Conservation (phyloP, 2,329 filamentous ascomycete genomes). For the Neofusicoccum parvum region DNA sequence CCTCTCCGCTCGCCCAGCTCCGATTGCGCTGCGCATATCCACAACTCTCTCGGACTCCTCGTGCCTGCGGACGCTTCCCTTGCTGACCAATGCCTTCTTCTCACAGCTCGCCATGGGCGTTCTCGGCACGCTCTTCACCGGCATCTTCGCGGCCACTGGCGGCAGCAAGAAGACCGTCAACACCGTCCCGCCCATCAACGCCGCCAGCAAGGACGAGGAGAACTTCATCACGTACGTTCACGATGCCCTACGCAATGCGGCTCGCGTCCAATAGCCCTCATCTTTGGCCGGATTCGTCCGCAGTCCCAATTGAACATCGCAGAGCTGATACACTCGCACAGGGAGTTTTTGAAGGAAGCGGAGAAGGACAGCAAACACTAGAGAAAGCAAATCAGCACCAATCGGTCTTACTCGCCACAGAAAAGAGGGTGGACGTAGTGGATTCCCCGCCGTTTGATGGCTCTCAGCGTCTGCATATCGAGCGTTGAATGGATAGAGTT, state of each 20-base stretch:
- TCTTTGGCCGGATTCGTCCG: too few species aligned
- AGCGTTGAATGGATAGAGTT: constrained; percentile 14
- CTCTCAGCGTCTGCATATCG: constrained; percentile 11
- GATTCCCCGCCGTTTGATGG: constrained; percentile 3
- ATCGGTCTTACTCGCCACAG: background rate
- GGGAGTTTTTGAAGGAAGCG: constrained; percentile 43
- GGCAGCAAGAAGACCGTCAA: constrained; percentile 46
- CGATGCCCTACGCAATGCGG: too few species aligned
- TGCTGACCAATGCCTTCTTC: constrained; percentile 23
- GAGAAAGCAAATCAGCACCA: background rate
- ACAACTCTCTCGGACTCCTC: background rate
- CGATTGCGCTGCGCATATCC: constrained; percentile 1
- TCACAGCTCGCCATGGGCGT: constrained; percentile 63
- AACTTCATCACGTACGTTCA: constrained; percentile 66
- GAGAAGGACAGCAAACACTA: constrained; percentile 31
- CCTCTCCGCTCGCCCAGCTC: constrained; percentile 9
- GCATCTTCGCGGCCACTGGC: constrained; percentile 37
- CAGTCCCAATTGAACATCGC: background rate
- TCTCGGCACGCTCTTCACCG: constrained; percentile 36
- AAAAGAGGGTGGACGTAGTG: background rate
- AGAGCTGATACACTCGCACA: constrained; percentile 20
- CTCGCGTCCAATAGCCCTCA: background rate
- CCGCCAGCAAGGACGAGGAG: constrained; percentile 68
- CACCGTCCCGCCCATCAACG: constrained; percentile 60
- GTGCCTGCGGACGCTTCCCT: background rate